Base-by-base conservation (phyloP, 2,329 filamentous ascomycete species). In the Fusarium phyllophilum region DNA sequence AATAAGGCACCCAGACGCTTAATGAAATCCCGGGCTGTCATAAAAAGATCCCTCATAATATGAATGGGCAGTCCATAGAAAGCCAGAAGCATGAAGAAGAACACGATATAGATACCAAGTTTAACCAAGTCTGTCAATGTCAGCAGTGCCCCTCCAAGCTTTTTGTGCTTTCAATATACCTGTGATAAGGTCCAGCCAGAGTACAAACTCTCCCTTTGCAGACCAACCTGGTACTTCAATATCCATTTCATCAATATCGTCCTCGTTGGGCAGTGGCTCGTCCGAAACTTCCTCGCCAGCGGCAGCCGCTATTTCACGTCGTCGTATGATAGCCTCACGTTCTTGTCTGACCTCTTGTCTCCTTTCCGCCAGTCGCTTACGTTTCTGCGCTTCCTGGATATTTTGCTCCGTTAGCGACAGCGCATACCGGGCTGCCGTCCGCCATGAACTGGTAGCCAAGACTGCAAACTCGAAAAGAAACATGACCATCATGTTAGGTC, bases 401-500 rank as follows among this genome's bases (percentile, higher is more conserved):
- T 88, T 89, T 52, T 93, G 89, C 82, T 99, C 96, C 14, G 91
- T 86, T 48, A 98, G 83, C 8, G 93, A 93, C 57, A 98, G 88
- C 26, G 89, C 82, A 82, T 99, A 99, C 68, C 95, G 91, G 62
- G 91, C 86, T 5, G 90, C 88, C 1, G 95, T 97, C 54, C 96
- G 95, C 59, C 91, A 86, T 2, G 96, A 97, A 58, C 91, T 92
- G 15, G 97, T 92, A 6, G 91, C 88, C 68, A 98, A 85, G 48
- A 99, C 91, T 42, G 96, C 95, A 80, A 98, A 98, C 82, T 99
- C 96, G 78, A 99, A 99, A 11, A 97, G 91, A 79, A 99, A 99
- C 95, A 99, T 98, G 72, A 99, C 95, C 95, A 98, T 99, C 93
- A 99, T 98, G 67, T 97, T 96, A 1, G 96, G 95, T n/a, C 93